Percentiles rank a stretch among this genome's conserved stretches.
These are phyloP conservation scores for Mortierella sp. DNA, from an alignment of 371 early-diverging fungal genomes.

Conservation along the genomic window DNA sequence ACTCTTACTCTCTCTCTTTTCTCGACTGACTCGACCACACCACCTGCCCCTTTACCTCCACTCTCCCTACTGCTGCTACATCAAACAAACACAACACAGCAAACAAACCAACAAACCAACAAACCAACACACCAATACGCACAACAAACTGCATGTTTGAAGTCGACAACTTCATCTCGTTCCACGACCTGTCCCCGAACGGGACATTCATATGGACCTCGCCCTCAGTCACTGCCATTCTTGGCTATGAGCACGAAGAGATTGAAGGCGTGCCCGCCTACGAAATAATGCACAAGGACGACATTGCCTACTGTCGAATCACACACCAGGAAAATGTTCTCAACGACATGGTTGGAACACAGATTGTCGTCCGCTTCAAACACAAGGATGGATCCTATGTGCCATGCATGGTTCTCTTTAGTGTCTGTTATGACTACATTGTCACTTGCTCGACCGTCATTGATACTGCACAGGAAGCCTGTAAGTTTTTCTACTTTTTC, in stretches of 20 bases:
- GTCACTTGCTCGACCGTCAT: slow-evolving; percentile 46
- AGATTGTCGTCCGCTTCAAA: slow-evolving; percentile 28
- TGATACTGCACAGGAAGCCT: slow-evolving; percentile 22
- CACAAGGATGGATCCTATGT: slow-evolving; percentile 42
- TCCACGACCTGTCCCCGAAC: slow-evolving; percentile 68
- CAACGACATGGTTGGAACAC: slow-evolving; percentile 63
- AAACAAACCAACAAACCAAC: not conserved
- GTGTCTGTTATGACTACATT: slow-evolving; percentile 42
- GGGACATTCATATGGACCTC: slow-evolving; percentile 65
- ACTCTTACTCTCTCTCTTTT: not conserved
- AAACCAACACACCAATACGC: not conserved
- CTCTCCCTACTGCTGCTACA: not conserved
- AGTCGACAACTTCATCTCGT: slow-evolving; percentile 65
- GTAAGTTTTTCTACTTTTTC: slow-evolving; percentile 26
- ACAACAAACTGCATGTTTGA: slow-evolving; percentile 24
- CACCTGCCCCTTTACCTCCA: not conserved
- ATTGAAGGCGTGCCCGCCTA: slow-evolving; percentile 64
- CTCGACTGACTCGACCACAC: not conserved
- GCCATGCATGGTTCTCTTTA: slow-evolving; percentile 41
- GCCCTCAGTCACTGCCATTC: slow-evolving; percentile 63
- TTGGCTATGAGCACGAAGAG: slow-evolving; percentile 69
- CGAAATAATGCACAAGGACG: slow-evolving; percentile 63
- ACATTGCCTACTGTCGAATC: slow-evolving; percentile 53
- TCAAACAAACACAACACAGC: not conserved
- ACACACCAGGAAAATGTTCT: slow-evolving; percentile 63